Conservation (phyloP, 2,329 filamentous ascomycete genomes). For the Blastomyces parvus region DNA sequence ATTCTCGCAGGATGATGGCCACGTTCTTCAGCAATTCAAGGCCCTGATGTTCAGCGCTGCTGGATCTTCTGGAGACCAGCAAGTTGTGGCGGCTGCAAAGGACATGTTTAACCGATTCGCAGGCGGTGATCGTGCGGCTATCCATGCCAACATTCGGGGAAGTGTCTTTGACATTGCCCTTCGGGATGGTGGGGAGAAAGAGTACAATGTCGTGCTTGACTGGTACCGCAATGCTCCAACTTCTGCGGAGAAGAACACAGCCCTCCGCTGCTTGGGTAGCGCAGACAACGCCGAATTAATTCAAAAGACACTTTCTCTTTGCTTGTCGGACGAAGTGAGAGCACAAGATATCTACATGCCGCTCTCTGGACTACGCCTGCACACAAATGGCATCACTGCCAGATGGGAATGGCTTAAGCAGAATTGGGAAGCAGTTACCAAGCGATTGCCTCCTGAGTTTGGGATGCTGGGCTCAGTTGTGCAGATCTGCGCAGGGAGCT, state of each 20-base stretch:
- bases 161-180: slow-evolving; percentile 80
- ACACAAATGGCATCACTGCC: slow-evolving; percentile 66
- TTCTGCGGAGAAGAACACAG: slow-evolving; percentile 84
- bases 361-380: slow-evolving; percentile 64
- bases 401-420: slow-evolving; percentile 75
- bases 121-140: slow-evolving; percentile 65
- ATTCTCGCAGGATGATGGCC: slow-evolving; percentile 74
- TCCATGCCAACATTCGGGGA: slow-evolving; percentile 83
- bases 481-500: slow-evolving; percentile 68
- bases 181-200: slow-evolving; percentile 73
- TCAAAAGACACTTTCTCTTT: slow-evolving; percentile 64
- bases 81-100: slow-evolving; percentile 68
- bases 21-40: slow-evolving; percentile 92
- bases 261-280: slow-evolving; percentile 71
- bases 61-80: slow-evolving; percentile 68
- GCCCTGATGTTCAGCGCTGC: slow-evolving; percentile 77
- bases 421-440: slow-evolving; percentile 77
- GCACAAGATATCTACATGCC: slow-evolving; percentile 92
- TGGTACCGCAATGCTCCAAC: slow-evolving; percentile 66
- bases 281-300: slow-evolving; percentile 71
- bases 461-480: slow-evolving; percentile 81
- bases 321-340: slow-evolving; percentile 74
- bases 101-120: slow-evolving; percentile 85
- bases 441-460: slow-evolving; percentile 74
- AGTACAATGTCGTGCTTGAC: slow-evolving; percentile 70